A percentile compares a stretch with the other conserved stretches of the same genome.
phyloP scores from a whole-genome alignment of 1,284 basidiomycete species.

The Mycosarcoma mackinlayi region DNA sequence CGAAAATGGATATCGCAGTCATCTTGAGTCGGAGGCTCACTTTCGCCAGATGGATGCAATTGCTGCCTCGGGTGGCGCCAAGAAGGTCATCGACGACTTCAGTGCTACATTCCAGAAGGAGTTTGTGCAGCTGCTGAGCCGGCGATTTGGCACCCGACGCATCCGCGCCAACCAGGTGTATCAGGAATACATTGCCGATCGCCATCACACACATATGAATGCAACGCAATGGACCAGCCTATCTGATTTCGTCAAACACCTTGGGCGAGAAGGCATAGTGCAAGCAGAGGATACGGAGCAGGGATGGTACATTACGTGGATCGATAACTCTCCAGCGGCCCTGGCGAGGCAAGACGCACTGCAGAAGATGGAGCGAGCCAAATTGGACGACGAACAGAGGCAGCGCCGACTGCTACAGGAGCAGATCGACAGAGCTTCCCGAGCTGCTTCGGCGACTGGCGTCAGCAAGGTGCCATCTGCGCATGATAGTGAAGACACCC shows the following conservation, averaged over 20 bases:
- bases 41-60: conserved; percentile 95
- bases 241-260: conserved; percentile 89
- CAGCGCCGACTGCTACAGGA: conserved; percentile 89
- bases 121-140: conserved; percentile 86
- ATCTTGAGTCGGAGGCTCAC: conserved; percentile 85
- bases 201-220: conserved; percentile 97
- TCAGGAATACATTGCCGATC: conserved; percentile 97
- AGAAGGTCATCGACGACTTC: conserved; percentile 89
- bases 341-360: conserved; percentile 87
- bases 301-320: conserved; percentile 96
- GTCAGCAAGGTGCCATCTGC: not conserved
- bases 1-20: conserved; percentile 70
- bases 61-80: conserved; percentile 72
- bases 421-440: conserved; percentile 86
- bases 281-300: conserved; percentile 98
- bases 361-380: conserved; percentile 92
- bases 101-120: conserved; percentile 89
- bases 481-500: not conserved
- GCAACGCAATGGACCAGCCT: conserved; percentile 96
- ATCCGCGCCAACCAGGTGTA: conserved; percentile 87
- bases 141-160: conserved; percentile 70
- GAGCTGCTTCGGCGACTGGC: conserved; percentile 63
- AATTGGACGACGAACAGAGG: conserved; percentile 92
- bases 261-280: conserved; percentile 87
- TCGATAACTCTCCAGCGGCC: conserved; percentile 93